These are phyloP conservation scores for Talaromyces nanjingensis DNA, from an alignment of 495 filamentous ascomycete species.

Conservation along the genomic window DNA sequence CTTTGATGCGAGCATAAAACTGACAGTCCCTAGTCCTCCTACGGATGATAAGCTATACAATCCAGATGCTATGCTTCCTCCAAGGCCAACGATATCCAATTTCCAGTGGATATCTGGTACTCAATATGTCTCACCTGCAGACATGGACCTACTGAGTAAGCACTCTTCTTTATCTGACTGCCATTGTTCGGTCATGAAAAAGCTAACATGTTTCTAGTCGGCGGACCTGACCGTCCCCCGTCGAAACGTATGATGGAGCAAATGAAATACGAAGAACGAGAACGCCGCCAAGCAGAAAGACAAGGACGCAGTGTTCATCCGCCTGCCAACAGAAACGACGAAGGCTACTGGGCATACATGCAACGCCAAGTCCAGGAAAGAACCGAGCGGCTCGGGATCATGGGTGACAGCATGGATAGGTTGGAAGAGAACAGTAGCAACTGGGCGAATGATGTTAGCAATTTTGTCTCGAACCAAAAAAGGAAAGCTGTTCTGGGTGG, in stretches of 20 bases:
- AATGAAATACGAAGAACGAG: conserved; percentile 50
- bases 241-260: conserved; percentile 70
- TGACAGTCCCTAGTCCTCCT: conserved; percentile 31
- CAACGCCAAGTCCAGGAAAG: conserved; percentile 79
- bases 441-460: conserved; percentile 81
- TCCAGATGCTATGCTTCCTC: conserved; percentile 58
- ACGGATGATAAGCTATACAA: conserved; percentile 74
- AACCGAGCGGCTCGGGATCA: conserved; percentile 75
- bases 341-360: conserved; percentile 66
- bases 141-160: conserved; percentile 76
- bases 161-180: conserved; percentile 5
- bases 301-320: conserved; percentile 25
- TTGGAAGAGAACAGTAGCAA: conserved; percentile 70
- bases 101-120: conserved; percentile 95
- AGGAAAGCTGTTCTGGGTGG: conserved; percentile 66
- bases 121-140: conserved; percentile 80
- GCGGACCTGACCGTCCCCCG: conserved; percentile 78
- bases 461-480: conserved; percentile 81
- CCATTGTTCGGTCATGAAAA: background rate
- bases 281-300: conserved; percentile 41
- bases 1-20: conserved; percentile 20
- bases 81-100: conserved; percentile 91
- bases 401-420: conserved; percentile 76
- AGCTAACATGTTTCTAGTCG: conserved; percentile 41
- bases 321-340: conserved; percentile 21